Evolutionary conservation across 306 rosid genomes (phyloP).

Genomic region (Rosa multiflora): DNA sequence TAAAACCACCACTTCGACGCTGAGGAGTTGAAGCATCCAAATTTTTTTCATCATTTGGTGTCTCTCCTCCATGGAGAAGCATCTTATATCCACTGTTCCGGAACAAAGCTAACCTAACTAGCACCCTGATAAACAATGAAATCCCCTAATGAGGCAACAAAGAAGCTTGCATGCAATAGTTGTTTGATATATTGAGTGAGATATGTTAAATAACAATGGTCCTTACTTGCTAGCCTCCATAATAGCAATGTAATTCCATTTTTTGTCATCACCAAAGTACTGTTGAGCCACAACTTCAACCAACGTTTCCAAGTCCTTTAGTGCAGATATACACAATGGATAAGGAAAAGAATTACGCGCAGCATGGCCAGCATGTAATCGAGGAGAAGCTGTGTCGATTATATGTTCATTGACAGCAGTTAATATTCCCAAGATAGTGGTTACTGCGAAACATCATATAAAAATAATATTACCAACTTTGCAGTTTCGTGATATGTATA

Average conservation of each 20-base stretch:
- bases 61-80: slow-evolving; percentile 82
- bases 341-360: slow-evolving; percentile 66
- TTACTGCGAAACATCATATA: slow-evolving; percentile 57
- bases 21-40: slow-evolving; percentile 40
- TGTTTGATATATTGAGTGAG: slow-evolving; percentile 22
- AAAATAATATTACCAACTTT: slow-evolving; percentile 13
- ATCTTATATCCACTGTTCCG: slow-evolving; percentile 84
- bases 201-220: slow-evolving; percentile 14
- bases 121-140: slow-evolving; percentile 59
- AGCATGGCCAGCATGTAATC: slow-evolving; percentile 36
- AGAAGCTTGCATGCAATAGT: slow-evolving; percentile 14
- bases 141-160: background rate
- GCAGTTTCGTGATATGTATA: background rate
- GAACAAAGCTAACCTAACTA: slow-evolving; percentile 78
- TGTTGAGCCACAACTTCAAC: slow-evolving; percentile 90
- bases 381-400: slow-evolving; percentile 60
- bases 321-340: slow-evolving; percentile 78
- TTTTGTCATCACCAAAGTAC: slow-evolving; percentile 79
- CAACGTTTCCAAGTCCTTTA: slow-evolving; percentile 87
- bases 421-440: slow-evolving; percentile 74
- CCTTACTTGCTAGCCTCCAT: slow-evolving; percentile 89
- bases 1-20: slow-evolving; percentile 25
- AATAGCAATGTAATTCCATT: slow-evolving; percentile 90
- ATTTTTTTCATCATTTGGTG: slow-evolving; percentile 45
- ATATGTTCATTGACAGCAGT: slow-evolving; percentile 90